These are phyloP conservation scores for Starmerella roubikii DNA, from an alignment of 805 yeast genomes.

Conservation along the genomic window DNA sequence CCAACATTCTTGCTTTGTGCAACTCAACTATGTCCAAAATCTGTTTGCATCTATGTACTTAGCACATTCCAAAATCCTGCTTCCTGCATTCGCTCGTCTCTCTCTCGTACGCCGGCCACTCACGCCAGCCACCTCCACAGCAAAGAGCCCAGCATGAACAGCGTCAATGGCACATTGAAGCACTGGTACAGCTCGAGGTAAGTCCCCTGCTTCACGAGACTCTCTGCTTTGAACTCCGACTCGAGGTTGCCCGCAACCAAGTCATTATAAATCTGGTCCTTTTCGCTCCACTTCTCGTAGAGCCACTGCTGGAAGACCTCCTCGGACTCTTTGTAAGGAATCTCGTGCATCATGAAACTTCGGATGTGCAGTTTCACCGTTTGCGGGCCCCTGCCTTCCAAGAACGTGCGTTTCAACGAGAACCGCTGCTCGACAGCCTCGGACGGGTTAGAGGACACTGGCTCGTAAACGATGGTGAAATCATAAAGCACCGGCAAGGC, in stretches of 20 bases:
- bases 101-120: no score
- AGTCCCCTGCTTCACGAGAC: slow-evolving; percentile 20
- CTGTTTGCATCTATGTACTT: no score
- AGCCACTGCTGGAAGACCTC: slow-evolving; percentile 63
- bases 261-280: slow-evolving; percentile 56
- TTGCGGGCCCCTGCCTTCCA: slow-evolving; percentile 61
- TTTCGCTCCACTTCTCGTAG: slow-evolving; percentile 54
- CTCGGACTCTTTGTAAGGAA: slow-evolving; percentile 44
- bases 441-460: slow-evolving; percentile 37
- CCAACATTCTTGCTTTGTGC: no score
- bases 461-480: slow-evolving; percentile 70
- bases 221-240: slow-evolving; percentile 22
- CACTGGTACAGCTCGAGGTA: slow-evolving; percentile 24
- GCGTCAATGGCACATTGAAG: slow-evolving; percentile 25
- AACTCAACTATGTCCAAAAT: no score
- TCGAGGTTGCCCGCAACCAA: slow-evolving; percentile 41
- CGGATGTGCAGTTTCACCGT: slow-evolving; percentile 52
- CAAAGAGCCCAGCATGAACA: slow-evolving; percentile 18
- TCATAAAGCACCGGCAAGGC: slow-evolving; percentile 49
- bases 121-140: neutral
- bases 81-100: no score
- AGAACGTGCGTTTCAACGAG: slow-evolving; percentile 47
- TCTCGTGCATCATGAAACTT: slow-evolving; percentile 41
- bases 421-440: slow-evolving; percentile 59
- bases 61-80: no score